phyloP scores from a whole-genome alignment of 148 eudicot species.

The Rhododendron mucronatum region DNA sequence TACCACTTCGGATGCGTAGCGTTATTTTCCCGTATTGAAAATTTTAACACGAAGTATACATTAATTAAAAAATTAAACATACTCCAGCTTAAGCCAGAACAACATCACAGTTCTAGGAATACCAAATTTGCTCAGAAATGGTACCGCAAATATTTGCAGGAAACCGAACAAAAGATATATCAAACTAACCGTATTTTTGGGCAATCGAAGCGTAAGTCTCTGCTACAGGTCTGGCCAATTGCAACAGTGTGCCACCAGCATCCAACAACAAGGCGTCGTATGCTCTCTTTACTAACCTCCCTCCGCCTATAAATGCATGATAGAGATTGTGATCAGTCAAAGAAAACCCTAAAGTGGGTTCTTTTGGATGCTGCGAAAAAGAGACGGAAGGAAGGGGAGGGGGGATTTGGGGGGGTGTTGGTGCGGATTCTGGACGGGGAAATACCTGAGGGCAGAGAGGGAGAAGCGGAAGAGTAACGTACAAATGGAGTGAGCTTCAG shows the following conservation, averaged over 20 bases:
- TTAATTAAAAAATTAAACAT: too few relatives aligned
- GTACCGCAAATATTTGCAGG: not conserved
- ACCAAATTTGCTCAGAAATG: not conserved
- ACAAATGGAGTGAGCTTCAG: constrained; percentile 16
- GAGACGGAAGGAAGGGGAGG: not conserved
- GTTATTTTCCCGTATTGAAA: too few relatives aligned
- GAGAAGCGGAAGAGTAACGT: constrained; percentile 33
- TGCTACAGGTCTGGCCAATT: constrained; percentile 77
- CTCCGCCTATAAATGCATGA: constrained; percentile 28
- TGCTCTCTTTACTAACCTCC: constrained; percentile 34
- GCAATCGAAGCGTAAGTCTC: constrained; percentile 69
- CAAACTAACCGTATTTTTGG: constrained; percentile 58
- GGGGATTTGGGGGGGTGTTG: not conserved
- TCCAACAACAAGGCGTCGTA: constrained; percentile 88
- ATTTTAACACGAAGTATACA: not conserved
- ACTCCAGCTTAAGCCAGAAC: not conserved
- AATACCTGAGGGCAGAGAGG: constrained; percentile 44
- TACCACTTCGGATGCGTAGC: too few relatives aligned
- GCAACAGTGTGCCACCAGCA: constrained; percentile 97
- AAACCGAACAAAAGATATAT: not conserved
- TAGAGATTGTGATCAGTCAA: not conserved
- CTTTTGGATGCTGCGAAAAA: not conserved
- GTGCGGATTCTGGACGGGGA: not conserved
- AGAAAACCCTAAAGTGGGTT: not conserved
- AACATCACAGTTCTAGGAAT: not conserved